A percentile compares a stretch with the other conserved stretches of the same genome.
Evolutionary conservation across 306 rosid species (phyloP).

Genomic region (Pterocarpus santalinus): DNA sequence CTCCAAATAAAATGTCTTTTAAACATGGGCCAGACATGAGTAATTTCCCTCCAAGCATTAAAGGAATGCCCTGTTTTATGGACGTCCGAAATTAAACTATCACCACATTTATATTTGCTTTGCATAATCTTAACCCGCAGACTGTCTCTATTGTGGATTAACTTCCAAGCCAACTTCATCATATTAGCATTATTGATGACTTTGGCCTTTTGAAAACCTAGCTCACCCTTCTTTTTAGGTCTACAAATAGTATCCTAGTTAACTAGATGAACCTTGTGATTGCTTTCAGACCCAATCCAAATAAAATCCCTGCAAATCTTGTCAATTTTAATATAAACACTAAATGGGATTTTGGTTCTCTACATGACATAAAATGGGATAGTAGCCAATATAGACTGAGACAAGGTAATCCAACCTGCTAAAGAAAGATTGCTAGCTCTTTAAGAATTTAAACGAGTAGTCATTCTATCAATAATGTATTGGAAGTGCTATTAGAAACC

Average conservation of each 20-base stretch:
- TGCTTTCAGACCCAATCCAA: not conserved
- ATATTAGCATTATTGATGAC: not conserved
- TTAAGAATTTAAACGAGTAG: not conserved
- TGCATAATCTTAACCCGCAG: not conserved
- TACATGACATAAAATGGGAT: not conserved
- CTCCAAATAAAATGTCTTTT: no score
- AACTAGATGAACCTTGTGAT: not conserved
- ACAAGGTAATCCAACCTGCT: not conserved
- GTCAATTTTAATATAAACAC: not conserved
- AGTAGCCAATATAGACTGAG: not conserved
- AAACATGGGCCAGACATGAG: no score
- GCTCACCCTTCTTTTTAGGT: not conserved
- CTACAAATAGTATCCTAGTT: not conserved
- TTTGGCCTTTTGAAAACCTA: not conserved
- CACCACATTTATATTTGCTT: not conserved
- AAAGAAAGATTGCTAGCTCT: not conserved
- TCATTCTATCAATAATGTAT: not conserved
- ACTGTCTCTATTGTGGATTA: not conserved
- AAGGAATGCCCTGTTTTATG: no score
- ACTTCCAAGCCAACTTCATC: not conserved
- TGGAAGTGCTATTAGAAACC: not conserved
- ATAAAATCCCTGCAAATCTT: not conserved
- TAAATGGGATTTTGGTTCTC: not conserved
- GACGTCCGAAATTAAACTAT: not conserved
- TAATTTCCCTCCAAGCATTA: no score